Conservation (phyloP, 306 rosid species). For the Prunus mira region DNA sequence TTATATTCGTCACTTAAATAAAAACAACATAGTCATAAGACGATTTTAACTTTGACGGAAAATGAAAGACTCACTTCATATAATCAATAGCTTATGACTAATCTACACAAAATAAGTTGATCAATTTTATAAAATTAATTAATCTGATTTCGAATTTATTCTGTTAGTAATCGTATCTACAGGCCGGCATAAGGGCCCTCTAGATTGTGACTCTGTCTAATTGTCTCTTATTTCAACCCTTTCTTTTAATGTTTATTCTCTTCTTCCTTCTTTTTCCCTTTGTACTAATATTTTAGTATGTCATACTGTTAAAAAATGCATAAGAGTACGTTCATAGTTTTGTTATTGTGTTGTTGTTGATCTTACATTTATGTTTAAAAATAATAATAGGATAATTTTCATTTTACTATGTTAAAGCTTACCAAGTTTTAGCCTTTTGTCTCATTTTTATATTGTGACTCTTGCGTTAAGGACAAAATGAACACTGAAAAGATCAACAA, state of each 20-base stretch:
- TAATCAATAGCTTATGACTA: not conserved
- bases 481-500: too few relatives aligned
- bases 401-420: too few relatives aligned
- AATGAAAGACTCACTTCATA: not conserved
- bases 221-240: not conserved
- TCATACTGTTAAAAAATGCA: not conserved
- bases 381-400: too few relatives aligned
- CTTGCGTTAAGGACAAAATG: too few relatives aligned
- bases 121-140: not conserved
- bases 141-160: not conserved
- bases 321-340: not conserved
- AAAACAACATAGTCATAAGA: not conserved
- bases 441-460: too few relatives aligned
- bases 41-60: not conserved
- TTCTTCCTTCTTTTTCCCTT: not conserved
- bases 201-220: not conserved
- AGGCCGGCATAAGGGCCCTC: not conserved
- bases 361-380: not conserved
- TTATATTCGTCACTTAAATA: not conserved
- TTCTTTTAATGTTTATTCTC: not conserved
- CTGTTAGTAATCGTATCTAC: not conserved
- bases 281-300: not conserved
- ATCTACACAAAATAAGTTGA: not conserved
- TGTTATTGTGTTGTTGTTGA: not conserved
- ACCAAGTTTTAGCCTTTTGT: too few relatives aligned